Evolutionary conservation across 495 filamentous ascomycete genomes (phyloP).

Genomic region (Penicillium parvum): DNA sequence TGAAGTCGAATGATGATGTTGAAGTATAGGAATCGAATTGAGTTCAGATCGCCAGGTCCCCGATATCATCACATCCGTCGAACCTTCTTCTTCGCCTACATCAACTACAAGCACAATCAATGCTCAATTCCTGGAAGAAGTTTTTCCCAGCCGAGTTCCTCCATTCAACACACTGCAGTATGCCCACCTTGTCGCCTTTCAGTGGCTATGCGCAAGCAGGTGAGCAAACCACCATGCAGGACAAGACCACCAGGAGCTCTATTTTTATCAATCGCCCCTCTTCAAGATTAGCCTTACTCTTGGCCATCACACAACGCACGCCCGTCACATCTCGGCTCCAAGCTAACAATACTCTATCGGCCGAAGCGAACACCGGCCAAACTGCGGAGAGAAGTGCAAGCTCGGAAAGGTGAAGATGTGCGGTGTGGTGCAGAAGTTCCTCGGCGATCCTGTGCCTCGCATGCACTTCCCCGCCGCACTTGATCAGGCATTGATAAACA

Average conservation of each 20-base stretch:
- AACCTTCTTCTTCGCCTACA: no score
- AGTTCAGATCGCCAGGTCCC: no score
- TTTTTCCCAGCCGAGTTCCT: conserved; percentile 10
- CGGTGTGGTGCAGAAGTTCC: not conserved
- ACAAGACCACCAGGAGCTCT: conserved; percentile 1
- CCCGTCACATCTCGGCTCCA: not conserved
- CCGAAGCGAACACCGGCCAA: conserved; percentile 2
- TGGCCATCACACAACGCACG: conserved; percentile 1
- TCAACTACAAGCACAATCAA: no score
- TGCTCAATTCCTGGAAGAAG: no score
- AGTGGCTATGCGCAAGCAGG: no score
- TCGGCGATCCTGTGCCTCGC: not conserved
- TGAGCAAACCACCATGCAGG: not conserved
- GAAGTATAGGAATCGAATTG: no score
- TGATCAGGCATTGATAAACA: not conserved
- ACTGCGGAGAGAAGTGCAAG: not conserved
- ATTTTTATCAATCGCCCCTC: not conserved
- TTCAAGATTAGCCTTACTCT: not conserved
- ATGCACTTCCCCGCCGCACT: not conserved
- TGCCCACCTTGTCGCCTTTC: not conserved
- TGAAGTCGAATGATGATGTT: no score
- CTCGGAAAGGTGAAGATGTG: conserved; percentile 9
- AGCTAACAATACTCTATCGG: not conserved
- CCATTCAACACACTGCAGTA: not conserved
- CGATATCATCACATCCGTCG: no score